Evolutionary conservation across 75 land plant genomes (phyloP).

Genomic region (Picea sitchensis): DNA sequence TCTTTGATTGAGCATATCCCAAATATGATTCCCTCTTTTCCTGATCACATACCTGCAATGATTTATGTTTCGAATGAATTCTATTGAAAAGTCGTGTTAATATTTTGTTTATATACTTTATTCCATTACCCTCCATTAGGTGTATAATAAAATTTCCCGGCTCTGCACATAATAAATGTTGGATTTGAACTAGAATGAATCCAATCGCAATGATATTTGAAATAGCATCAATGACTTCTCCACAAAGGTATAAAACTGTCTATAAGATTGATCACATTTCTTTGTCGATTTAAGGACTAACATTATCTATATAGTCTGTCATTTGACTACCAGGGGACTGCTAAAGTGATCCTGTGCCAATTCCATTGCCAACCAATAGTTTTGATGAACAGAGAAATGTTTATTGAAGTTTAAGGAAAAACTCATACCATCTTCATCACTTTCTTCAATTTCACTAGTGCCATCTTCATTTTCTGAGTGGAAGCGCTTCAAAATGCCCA

Average conservation of each 20-base stretch:
- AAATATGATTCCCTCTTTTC: not conserved
- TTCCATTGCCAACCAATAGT: not conserved
- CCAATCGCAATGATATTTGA: not conserved
- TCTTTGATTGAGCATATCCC: not conserved
- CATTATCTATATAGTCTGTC: not conserved
- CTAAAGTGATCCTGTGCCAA: not conserved
- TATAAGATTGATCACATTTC: not conserved
- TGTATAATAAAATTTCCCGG: not conserved
- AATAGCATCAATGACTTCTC: not conserved
- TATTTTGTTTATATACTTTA: not conserved
- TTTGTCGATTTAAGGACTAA: not conserved
- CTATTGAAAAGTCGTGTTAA: not conserved
- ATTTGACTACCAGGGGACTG: not conserved
- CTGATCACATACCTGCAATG: not conserved
- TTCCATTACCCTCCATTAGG: not conserved
- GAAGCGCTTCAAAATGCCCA: conserved; percentile 61
- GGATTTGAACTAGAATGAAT: not conserved
- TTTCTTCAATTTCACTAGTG: conserved; percentile 12
- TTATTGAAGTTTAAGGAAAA: not conserved
- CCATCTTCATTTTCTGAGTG: conserved; percentile 44
- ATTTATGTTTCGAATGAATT: not conserved
- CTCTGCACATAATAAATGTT: not conserved
- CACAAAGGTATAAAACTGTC: not conserved
- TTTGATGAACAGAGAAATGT: not conserved
- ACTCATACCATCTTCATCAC: conserved; percentile 37